Evolutionary conservation across 768 basidiomycete genomes (phyloP).

Genomic region (Paxillus ammoniavirescens): DNA sequence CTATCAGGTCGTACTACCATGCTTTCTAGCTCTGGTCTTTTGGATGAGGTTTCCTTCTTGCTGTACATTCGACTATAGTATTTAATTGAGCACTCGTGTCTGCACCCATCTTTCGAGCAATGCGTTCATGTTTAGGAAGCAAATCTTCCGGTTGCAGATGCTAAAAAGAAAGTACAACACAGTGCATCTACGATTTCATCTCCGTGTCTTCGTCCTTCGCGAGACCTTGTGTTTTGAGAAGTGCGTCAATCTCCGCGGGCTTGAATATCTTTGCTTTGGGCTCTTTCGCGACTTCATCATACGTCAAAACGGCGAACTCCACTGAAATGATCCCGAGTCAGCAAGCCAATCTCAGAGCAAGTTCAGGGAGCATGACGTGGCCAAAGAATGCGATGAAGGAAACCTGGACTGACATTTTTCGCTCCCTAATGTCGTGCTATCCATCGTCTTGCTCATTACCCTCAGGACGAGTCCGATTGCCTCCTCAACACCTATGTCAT

Average conservation of each 20-base stretch:
- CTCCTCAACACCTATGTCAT: slow-evolving; percentile 87
- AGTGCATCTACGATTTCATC: slow-evolving; percentile 54
- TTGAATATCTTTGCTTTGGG: slow-evolving; percentile 91
- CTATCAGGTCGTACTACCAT: neutral
- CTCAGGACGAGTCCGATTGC: slow-evolving; percentile 89
- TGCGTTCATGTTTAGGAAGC: neutral
- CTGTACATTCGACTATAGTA: neutral
- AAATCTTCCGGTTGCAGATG: neutral
- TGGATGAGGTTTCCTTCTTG: neutral
- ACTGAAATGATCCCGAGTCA: slow-evolving; percentile 47
- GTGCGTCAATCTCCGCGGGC: slow-evolving; percentile 82
- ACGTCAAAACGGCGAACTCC: slow-evolving; percentile 92
- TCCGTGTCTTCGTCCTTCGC: slow-evolving; percentile 82
- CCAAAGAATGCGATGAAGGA: neutral
- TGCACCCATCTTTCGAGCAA: neutral
- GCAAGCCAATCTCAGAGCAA: neutral
- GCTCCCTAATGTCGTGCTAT: slow-evolving; percentile 92
- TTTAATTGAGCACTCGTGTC: neutral
- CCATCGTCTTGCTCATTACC: slow-evolving; percentile 99
- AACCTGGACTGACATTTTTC: slow-evolving; percentile 76
- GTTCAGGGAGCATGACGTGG: too few relatives aligned
- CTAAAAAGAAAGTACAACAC: slow-evolving; percentile 5
- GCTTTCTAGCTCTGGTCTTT: neutral
- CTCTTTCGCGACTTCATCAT: slow-evolving; percentile 72
- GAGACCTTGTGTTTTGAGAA: slow-evolving; percentile 75